phyloP scores from a whole-genome alignment of 352 stramenopile genomes.

The Paralagenidium karlingii region DNA sequence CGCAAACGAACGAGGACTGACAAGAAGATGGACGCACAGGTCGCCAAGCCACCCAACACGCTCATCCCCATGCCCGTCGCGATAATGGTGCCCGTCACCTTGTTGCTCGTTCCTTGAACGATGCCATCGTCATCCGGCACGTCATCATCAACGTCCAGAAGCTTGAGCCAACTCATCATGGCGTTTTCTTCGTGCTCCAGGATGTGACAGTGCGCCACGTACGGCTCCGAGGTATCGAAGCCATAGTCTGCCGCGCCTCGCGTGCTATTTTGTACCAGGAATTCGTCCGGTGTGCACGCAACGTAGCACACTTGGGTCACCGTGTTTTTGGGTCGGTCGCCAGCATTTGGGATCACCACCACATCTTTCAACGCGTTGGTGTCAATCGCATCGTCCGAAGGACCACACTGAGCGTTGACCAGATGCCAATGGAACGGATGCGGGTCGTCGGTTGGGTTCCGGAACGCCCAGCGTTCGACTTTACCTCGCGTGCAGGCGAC shows the following conservation, averaged over 20 bases:
- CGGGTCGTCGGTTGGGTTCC: slow-evolving; percentile 61
- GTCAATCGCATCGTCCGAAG: slow-evolving; percentile 41
- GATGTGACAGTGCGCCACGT: slow-evolving; percentile 71
- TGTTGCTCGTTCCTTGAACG: slow-evolving; percentile 14
- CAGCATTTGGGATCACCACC: slow-evolving; percentile 49
- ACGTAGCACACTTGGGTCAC: slow-evolving; percentile 68
- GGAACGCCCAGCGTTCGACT: slow-evolving; percentile 69
- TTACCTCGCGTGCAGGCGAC: slow-evolving; percentile 52
- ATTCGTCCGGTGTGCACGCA: slow-evolving; percentile 59
- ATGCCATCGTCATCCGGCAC: slow-evolving; percentile 26
- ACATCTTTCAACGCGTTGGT: slow-evolving; percentile 63
- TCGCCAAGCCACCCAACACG: slow-evolving; percentile 50
- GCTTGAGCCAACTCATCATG: slow-evolving; percentile 59
- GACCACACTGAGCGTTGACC: slow-evolving; percentile 62
- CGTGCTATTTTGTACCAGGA: slow-evolving; percentile 30
- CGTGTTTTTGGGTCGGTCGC: slow-evolving; percentile 12
- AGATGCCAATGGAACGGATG: slow-evolving; percentile 72
- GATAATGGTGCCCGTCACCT: slow-evolving; percentile 39
- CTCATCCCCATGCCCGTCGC: slow-evolving; percentile 59
- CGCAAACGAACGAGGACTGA: slow-evolving; percentile 38
- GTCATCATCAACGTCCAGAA: slow-evolving; percentile 34
- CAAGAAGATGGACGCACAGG: slow-evolving; percentile 45
- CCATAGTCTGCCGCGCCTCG: slow-evolving; percentile 37
- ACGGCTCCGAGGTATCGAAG: slow-evolving; percentile 60
- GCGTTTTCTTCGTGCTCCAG: slow-evolving; percentile 67